These are phyloP conservation scores for Arthromyces matolae DNA, from an alignment of 768 basidiomycete genomes.

Conservation along the genomic window DNA sequence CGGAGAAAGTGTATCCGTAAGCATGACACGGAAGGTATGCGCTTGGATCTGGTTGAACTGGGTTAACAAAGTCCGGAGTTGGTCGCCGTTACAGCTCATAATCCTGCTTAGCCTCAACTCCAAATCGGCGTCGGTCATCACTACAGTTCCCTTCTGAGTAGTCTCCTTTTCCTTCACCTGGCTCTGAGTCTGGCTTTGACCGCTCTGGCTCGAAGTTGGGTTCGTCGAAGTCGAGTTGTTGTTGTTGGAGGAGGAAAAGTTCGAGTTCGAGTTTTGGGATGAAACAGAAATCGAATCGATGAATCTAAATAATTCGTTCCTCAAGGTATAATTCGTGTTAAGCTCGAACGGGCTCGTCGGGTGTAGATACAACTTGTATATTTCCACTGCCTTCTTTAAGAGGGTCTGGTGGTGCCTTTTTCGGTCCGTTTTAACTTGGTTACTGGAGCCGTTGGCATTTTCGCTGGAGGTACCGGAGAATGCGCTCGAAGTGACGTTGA, in stretches of 20 bases:
- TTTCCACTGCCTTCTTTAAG: conserved; percentile 8
- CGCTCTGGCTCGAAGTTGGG: no score
- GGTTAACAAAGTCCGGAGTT: conserved; percentile 8
- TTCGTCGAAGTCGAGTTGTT: no score
- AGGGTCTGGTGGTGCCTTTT: conserved; percentile 11
- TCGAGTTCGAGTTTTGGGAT: no score
- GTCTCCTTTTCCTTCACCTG: no score
- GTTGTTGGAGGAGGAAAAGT: no score
- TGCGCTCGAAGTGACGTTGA: conserved; percentile 13
- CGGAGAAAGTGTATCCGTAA: conserved; percentile 15
- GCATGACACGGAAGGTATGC: conserved; percentile 15
- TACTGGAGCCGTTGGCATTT: neutral
- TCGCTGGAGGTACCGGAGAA: conserved; percentile 1
- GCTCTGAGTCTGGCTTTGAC: neutral
- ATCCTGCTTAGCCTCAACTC: conserved; percentile 9
- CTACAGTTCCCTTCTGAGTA: neutral
- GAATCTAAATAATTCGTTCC: conserved; percentile 13
- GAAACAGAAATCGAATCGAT: conserved; percentile 5
- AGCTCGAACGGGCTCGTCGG: conserved; percentile 13
- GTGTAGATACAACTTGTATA: conserved; percentile 15
- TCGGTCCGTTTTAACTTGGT: conserved; percentile 9
- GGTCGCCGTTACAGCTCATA: conserved; percentile 10
- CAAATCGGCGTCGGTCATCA: neutral
- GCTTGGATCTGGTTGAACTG: conserved; percentile 13
- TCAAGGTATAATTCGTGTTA: conserved; percentile 13